A percentile compares a stretch with the other conserved stretches of the same genome.
These are phyloP conservation scores for Pythium phragmitis DNA, from an alignment of 352 stramenopile species.

Conservation along the genomic window DNA sequence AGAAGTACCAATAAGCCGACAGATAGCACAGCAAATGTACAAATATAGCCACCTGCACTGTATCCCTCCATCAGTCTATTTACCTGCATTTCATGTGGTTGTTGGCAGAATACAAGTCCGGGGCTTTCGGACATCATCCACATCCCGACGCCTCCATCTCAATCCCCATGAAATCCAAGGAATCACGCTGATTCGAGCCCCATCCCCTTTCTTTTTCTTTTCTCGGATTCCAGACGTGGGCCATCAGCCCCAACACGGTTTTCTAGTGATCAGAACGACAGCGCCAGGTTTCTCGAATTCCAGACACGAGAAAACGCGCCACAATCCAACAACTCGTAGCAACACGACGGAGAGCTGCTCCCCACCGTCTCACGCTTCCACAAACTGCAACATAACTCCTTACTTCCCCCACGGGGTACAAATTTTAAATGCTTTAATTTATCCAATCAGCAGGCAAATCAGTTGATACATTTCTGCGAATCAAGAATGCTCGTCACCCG, in stretches of 20 bases:
- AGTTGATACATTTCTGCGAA: neutral
- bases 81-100: too few species aligned
- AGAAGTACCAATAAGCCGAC: slow-evolving; percentile 17
- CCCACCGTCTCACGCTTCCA: neutral
- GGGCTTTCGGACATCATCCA: too few species aligned
- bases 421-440: neutral
- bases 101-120: too few species aligned
- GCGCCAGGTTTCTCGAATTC: neutral
- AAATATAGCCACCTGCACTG: slow-evolving; percentile 15
- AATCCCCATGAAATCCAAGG: neutral
- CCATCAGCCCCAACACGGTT: too few species aligned
- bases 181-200: neutral
- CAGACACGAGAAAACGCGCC: neutral
- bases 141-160: too few species aligned
- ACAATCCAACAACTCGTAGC: neutral
- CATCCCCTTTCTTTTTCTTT: neutral
- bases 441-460: neutral
- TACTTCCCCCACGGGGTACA: neutral
- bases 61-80: neutral
- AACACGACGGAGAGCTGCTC: neutral
- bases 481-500: neutral
- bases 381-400: neutral
- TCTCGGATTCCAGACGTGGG: neutral
- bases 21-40: slow-evolving; percentile 6
- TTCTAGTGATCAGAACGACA: neutral